Conservation (phyloP, 352 stramenopile genomes). For the Pythium brassicae region DNA sequence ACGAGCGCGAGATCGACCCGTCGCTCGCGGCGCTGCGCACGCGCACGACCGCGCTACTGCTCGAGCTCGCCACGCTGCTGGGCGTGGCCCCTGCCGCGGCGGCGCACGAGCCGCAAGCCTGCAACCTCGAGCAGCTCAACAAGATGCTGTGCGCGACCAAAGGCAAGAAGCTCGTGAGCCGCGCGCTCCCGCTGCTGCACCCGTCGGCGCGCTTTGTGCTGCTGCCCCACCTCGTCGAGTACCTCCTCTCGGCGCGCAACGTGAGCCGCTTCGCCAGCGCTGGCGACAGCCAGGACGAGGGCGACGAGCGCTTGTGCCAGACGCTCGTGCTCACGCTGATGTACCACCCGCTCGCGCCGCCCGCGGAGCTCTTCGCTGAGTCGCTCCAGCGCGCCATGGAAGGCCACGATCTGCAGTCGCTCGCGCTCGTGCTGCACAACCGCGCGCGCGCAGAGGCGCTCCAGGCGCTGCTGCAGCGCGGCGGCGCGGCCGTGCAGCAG, state of each 20-base stretch:
- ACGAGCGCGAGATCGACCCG: constrained; percentile 62
- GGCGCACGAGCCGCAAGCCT: constrained; percentile 28
- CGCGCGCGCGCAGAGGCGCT: constrained; percentile 62
- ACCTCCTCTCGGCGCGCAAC: constrained; percentile 42
- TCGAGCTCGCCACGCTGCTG: constrained; percentile 61
- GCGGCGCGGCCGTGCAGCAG: constrained; percentile 47
- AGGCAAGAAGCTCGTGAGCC: constrained; percentile 73
- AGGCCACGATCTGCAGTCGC: constrained; percentile 51
- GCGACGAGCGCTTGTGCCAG: constrained; percentile 66
- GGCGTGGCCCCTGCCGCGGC: constrained; percentile 36
- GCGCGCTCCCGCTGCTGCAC: constrained; percentile 70
- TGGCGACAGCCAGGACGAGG: constrained; percentile 22
- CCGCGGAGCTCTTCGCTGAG: constrained; percentile 58
- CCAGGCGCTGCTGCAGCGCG: constrained; percentile 72
- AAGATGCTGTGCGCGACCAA: constrained; percentile 57
- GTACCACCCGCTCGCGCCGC: constrained; percentile 70
- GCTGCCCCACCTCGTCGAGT: constrained; percentile 60
- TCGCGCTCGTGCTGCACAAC: constrained; percentile 73
- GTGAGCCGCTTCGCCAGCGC: constrained; percentile 20
- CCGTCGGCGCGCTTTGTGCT: constrained; percentile 77
- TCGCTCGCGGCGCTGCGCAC: constrained; percentile 60
- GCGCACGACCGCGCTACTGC: constrained; percentile 60
- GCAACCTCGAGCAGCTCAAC: constrained; percentile 47
- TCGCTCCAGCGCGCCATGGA: constrained; percentile 54
- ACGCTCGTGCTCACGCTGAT: constrained; percentile 78